A percentile compares a stretch with the other conserved stretches of the same genome.
These are phyloP conservation scores for Melianthus villosus DNA, from an alignment of 441 rosid genomes.

Conservation along the genomic window DNA sequence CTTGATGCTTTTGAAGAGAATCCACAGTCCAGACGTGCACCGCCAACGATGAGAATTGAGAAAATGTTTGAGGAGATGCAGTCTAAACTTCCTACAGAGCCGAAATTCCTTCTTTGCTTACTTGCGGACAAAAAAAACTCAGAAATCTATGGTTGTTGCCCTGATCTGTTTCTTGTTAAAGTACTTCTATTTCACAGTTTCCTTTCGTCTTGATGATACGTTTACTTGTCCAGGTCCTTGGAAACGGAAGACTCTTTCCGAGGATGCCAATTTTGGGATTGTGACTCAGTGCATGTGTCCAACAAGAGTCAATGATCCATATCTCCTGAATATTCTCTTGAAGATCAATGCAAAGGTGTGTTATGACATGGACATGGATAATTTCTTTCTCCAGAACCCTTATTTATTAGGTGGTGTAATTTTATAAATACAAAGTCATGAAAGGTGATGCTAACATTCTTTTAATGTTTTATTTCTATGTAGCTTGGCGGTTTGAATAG, in stretches of 20 bases:
- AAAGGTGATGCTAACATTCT: constrained; percentile 3
- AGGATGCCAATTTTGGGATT: constrained; percentile 57
- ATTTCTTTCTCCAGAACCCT: too few relatives aligned
- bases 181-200: too few relatives aligned
- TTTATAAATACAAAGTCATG: too few relatives aligned
- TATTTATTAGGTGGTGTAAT: too few relatives aligned
- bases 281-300: constrained; percentile 83
- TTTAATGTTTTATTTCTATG: too few relatives aligned
- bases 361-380: too few relatives aligned
- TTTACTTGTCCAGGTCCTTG: constrained; percentile 86
- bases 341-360: constrained; percentile 88
- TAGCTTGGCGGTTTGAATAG: constrained; percentile 96
- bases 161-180: constrained; percentile 1
- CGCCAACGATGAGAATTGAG: constrained; percentile 61
- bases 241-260: constrained; percentile 66
- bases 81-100: constrained; percentile 39
- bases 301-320: constrained; percentile 47
- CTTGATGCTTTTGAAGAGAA: constrained; percentile 64
- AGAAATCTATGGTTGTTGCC: constrained; percentile 60
- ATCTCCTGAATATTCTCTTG: constrained; percentile 77
- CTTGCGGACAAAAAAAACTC: constrained; percentile 76
- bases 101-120: constrained; percentile 57
- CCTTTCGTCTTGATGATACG: too few relatives aligned
- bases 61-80: constrained; percentile 47
- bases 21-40: constrained; percentile 26